These are phyloP conservation scores for Chimonanthus praecox DNA, from an alignment of 164 flowering plant species.

Conservation along the genomic window DNA sequence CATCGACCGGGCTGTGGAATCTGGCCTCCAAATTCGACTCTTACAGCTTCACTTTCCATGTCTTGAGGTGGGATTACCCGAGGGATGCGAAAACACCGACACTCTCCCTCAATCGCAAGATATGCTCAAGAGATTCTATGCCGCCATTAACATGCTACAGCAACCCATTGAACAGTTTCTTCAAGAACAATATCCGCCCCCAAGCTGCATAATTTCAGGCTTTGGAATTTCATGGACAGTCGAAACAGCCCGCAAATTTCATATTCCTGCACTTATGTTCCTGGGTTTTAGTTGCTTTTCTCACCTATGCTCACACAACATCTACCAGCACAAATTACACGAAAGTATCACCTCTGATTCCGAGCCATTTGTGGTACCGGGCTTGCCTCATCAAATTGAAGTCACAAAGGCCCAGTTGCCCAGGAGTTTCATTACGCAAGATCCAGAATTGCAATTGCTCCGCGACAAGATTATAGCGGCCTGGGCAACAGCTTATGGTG, in stretches of 20 bases:
- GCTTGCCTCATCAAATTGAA: slow-evolving; percentile 26
- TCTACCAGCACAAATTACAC: slow-evolving; percentile 10
- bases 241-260: slow-evolving; percentile 21
- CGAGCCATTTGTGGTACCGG: slow-evolving; percentile 34
- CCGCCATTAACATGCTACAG: slow-evolving; percentile 26
- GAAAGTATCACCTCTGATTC: slow-evolving; percentile 20
- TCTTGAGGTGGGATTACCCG: slow-evolving; percentile 2
- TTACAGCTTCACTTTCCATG: neutral
- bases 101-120: neutral
- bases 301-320: slow-evolving; percentile 10
- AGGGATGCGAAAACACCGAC: neutral
- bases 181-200: slow-evolving; percentile 19
- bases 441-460: neutral
- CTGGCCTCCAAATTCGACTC: neutral
- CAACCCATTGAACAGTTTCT: slow-evolving; percentile 30
- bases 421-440: neutral
- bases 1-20: slow-evolving; percentile 6
- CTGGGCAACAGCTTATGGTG: slow-evolving; percentile 27
- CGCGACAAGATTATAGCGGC: slow-evolving; percentile 12
- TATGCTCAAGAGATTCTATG: slow-evolving; percentile 21
- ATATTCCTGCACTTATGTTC: slow-evolving; percentile 42
- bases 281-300: slow-evolving; percentile 32
- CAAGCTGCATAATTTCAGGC: slow-evolving; percentile 46
- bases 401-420: slow-evolving; percentile 30
- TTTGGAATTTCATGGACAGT: slow-evolving; percentile 32